These are phyloP conservation scores for Proliferodiscus dingleyae DNA, from an alignment of 2,329 filamentous ascomycete species.

Conservation along the genomic window DNA sequence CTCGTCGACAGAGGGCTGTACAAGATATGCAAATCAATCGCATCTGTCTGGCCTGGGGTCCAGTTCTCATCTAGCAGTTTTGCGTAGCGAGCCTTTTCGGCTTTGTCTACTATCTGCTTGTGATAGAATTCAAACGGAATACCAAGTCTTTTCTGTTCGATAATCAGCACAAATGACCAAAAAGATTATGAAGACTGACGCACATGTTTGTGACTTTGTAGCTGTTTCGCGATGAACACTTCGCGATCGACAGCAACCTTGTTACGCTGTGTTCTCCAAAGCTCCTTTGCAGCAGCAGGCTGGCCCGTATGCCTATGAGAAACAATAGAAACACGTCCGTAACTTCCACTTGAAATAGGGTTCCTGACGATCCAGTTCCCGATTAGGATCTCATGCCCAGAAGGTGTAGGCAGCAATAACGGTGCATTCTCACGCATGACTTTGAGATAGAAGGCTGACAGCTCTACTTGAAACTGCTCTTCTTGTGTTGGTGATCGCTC, in stretches of 20 bases:
- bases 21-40: constrained; percentile 17
- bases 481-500: constrained; percentile 12
- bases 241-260: constrained; percentile 14
- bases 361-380: constrained; percentile 20
- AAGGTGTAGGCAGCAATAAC: constrained; percentile 17
- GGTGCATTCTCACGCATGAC: constrained; percentile 13
- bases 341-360: constrained; percentile 17
- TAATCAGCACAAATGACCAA: background rate
- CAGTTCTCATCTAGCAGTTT: constrained; percentile 19
- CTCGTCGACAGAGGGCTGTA: constrained; percentile 19
- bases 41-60: constrained; percentile 14
- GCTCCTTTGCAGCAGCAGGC: constrained; percentile 19
- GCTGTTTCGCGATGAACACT: constrained; percentile 13
- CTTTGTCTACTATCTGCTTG: constrained; percentile 10
- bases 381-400: constrained; percentile 13
- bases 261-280: constrained; percentile 18
- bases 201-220: constrained; percentile 16
- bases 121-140: constrained; percentile 17
- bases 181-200: constrained; percentile 1
- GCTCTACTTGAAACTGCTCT: constrained; percentile 17
- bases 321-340: constrained; percentile 16
- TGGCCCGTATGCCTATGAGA: constrained; percentile 16
- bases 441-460: constrained; percentile 13
- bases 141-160: constrained; percentile 13
- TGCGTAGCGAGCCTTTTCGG: constrained; percentile 10